A percentile compares a stretch with the other conserved stretches of the same genome.
Evolutionary conservation across 192 early-diverging fungal species (phyloP).

Genomic region (Powellomyces hirtus): DNA sequence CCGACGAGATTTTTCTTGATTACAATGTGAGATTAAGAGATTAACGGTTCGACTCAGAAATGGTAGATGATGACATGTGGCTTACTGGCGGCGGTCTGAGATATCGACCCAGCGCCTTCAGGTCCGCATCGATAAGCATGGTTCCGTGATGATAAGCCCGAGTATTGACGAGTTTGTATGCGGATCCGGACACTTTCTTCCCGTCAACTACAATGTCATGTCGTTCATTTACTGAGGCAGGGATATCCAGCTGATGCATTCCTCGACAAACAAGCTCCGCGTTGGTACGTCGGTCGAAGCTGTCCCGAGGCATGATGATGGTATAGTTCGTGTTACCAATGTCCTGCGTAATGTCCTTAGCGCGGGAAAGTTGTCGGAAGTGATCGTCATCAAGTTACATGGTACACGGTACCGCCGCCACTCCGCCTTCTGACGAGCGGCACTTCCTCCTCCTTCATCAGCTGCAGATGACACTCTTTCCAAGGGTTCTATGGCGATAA

Average conservation of each 20-base stretch:
- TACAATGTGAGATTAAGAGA: too few relatives aligned
- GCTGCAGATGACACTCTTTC: constrained; percentile 84
- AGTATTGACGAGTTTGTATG: constrained; percentile 82
- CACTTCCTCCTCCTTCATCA: constrained; percentile 64
- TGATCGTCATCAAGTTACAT: constrained; percentile 50
- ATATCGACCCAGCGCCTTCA: constrained; percentile 51
- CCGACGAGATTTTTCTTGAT: constrained; percentile 63
- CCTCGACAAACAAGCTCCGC: constrained; percentile 76
- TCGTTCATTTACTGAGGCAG: constrained; percentile 77
- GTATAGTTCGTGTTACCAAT: constrained; percentile 95
- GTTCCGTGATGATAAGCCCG: constrained; percentile 97
- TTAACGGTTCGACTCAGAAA: not conserved
- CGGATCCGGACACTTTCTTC: constrained; percentile 88
- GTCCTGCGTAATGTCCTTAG: constrained; percentile 54
- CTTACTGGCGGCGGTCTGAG: constrained; percentile 38
- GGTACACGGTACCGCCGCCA: constrained; percentile 94
- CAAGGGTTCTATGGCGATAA: constrained; percentile 77
- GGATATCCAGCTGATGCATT: constrained; percentile 76
- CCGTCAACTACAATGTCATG: constrained; percentile 86
- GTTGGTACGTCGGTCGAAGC: constrained; percentile 72
- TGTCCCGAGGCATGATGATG: constrained; percentile 83
- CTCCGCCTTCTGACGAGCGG: constrained; percentile 84
- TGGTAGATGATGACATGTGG: not conserved
- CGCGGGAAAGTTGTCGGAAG: not conserved
- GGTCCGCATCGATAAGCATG: constrained; percentile 92